Percentiles rank a stretch among this genome's conserved stretches.
These are phyloP conservation scores for Polytrichum commune DNA, from an alignment of 225 moss, liverwort and hornwort species.

Conservation along the genomic window DNA sequence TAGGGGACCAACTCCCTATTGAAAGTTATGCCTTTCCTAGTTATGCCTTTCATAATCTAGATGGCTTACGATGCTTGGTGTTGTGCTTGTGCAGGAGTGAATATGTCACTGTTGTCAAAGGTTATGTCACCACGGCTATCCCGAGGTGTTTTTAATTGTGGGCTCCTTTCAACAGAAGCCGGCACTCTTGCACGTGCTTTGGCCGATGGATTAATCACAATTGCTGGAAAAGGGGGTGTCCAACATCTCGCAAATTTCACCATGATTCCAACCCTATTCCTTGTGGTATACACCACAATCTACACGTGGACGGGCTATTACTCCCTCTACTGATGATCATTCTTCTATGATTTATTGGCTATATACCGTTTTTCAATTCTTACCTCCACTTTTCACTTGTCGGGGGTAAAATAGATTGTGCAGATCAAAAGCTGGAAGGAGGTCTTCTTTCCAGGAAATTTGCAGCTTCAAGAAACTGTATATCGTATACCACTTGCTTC, in stretches of 20 bases:
- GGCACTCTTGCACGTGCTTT: conserved; percentile 19
- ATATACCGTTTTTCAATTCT: too few species aligned
- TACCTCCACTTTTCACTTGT: too few species aligned
- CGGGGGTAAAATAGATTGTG: too few species aligned
- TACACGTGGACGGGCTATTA: conserved; percentile 23
- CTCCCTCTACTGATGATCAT: conserved; percentile 15
- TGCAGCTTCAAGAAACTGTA: too few species aligned
- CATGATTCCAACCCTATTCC: conserved; percentile 14
- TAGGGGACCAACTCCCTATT: too few species aligned
- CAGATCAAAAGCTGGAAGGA: too few species aligned
- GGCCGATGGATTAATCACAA: conserved; percentile 10
- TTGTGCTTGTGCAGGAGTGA: conserved; percentile 11
- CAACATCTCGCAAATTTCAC: conserved; percentile 8
- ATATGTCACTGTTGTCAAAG: conserved; percentile 20
- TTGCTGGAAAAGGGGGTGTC: conserved; percentile 7
- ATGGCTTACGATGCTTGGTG: not conserved
- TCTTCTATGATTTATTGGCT: too few species aligned
- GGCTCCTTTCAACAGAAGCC: conserved; percentile 17
- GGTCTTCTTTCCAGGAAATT: too few species aligned
- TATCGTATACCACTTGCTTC: too few species aligned
- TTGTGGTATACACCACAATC: conserved; percentile 9
- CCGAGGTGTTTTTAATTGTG: conserved; percentile 19
- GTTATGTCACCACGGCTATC: conserved; percentile 21
- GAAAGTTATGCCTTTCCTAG: too few species aligned
- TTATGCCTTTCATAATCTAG: too few species aligned